Evolutionary conservation across 129 eudicot genomes (phyloP), one percentile per base, ranked within the genome.

Genomic region (Rutidosis leptorrhynchoides): DNA sequence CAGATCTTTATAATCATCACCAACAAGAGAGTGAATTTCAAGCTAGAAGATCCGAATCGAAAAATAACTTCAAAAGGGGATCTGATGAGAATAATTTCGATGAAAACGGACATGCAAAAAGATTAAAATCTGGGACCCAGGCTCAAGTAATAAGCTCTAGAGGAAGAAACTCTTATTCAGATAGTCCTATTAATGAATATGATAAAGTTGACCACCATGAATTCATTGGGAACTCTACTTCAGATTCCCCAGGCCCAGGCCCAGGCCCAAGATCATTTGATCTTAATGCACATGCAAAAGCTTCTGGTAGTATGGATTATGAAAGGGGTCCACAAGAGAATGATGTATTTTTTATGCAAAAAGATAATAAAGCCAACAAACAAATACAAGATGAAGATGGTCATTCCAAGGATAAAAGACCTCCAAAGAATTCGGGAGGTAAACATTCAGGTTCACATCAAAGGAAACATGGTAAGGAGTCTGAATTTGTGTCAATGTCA

Each of bases 41-140:
- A 59, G 33, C 62, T 24, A 67, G 56, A 57, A 69, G 68, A 60
- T 77, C 58, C 60, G 51, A 35, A 32, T 30, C 79, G 7, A 83
- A 72, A 69, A 63, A 75, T 22, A 74, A 78, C 42, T 68, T 82
- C 21, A 88, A 88, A 79, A 77, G 96, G 74, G 80, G 56, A 65
- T 71, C 78, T 3, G 82, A 83, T 14, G 83, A 48, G 37, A 76
- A 77, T 45, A 74, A 77, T 59, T 70, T 65, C 24, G 82, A 85
- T 77, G 86, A 74, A 30, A 78, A 79, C 2, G 83, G 58, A 55
- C 76, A 23, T 43, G 9, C 65, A n/a, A 89, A 89, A 65, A 86
- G 80, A 68, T 74, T 67, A 51, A 93, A 84, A 83, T 24, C 80
- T 40, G 82, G 67, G 59, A 82, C 58, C 58, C 51, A 62, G 70